Evolutionary conservation across 2,329 filamentous ascomycete species (phyloP).

Genomic region (Hymenoscyphus fraxineus): DNA sequence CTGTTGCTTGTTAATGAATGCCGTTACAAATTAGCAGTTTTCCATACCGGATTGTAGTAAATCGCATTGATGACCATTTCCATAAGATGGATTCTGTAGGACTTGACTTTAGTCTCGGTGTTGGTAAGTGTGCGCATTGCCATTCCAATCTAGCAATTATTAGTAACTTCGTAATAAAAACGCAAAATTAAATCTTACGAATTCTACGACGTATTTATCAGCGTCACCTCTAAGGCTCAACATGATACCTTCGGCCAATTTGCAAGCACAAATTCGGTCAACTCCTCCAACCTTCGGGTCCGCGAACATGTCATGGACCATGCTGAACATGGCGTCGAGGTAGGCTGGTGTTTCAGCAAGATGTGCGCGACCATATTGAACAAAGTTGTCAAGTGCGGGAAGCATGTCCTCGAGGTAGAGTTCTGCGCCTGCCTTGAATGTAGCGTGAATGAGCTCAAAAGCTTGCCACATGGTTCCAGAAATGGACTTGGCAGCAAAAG

Average conservation of each 20-base stretch:
- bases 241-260: conserved; percentile 96
- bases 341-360: conserved; percentile 82
- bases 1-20: conserved; percentile 14
- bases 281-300: conserved; percentile 91
- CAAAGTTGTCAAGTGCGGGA: conserved; percentile 94
- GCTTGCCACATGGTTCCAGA: conserved; percentile 98
- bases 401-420: conserved; percentile 99
- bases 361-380: conserved; percentile 81
- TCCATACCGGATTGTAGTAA: conserved; percentile 78
- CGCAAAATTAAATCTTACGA: conserved; percentile 40
- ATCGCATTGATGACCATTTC: conserved; percentile 98
- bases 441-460: conserved; percentile 93
- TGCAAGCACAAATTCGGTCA: conserved; percentile 95
- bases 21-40: neutral
- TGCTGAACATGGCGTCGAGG: conserved; percentile 81
- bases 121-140: conserved; percentile 78
- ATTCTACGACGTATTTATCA: conserved; percentile 82
- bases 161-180: conserved; percentile 8
- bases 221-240: conserved; percentile 85
- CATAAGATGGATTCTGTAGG: conserved; percentile 93
- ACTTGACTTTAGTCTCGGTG: conserved; percentile 81
- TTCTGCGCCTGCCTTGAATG: conserved; percentile 95
- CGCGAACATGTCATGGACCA: conserved; percentile 92
- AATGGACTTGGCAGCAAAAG: conserved; percentile 93
- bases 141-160: conserved; percentile 57